Evolutionary conservation across 1,284 basidiomycete species (phyloP), one percentile per base, ranked within the genome.

Genomic region (Macrocystidia cucumis): DNA sequence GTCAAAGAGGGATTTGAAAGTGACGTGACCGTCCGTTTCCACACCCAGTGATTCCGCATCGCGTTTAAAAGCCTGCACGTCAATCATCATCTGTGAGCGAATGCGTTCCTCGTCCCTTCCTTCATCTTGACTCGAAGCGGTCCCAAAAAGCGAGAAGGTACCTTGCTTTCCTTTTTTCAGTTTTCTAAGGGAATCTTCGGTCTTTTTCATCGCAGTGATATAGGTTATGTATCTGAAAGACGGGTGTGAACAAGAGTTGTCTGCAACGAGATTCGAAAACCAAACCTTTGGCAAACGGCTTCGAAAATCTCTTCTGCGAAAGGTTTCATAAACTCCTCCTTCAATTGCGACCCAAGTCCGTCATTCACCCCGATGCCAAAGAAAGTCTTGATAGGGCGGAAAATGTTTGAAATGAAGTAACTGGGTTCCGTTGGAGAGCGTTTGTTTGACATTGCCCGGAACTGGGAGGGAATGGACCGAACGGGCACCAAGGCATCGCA

Each of bases 401-500:
- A 67, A 37, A 97, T 81, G 14, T 77, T 68, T 1, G 76, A 63
- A 1, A 97, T 74, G 50, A 95, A 98, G 52, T 87, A 81, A 51
- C 89, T 92, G 11, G 91, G 78, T 47, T 88, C 81, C 4, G 70
- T 72, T 1, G 84, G 76, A 44, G 65, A 59, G 14, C 72, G 72
- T 51, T 80, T 85, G 52, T 74, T 81, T 12, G 84, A 75, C 72
- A 85, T 85, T 0, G 84, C 83, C 35, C 90, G 72, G 48, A 90
- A 87, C 46, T 91, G 88, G 1, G 83, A 84, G 0, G 90, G 88
- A 46, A 96, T 87, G 0, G 88, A 87, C 30, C 90, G 77, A 32
- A 97, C 88, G 7, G 87, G 79, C 23, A 87, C 74, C 27, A 98
- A 72, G 2, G 87, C 80, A 46, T 96, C 92, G 42, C 79, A 82